Evolutionary conservation across 2,329 filamentous ascomycete genomes (phyloP), one percentile per base, ranked within the genome.

Genomic region (Calonectria ilicicola): DNA sequence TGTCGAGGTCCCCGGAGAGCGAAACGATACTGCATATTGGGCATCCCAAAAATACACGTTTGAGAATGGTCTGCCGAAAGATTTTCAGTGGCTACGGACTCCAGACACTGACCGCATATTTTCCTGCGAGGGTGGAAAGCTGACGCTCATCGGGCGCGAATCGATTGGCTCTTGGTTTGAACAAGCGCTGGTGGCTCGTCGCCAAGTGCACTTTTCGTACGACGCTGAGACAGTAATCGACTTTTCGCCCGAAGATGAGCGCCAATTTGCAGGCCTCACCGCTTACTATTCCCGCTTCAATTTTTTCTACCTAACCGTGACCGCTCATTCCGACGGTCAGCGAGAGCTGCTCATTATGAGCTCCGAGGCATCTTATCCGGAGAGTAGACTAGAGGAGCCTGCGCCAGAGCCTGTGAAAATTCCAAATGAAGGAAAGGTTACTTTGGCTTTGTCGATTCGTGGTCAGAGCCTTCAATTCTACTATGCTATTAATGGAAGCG

Each of bases 231-330:
- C 90, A 0, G 81, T 86, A 0, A 75, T 91, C 3, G 84, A 87
- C 70, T 91, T 91, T 76, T 81, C 83, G 0, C 91, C 91, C 0
- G 80, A 82, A 0, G 90, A 92, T 76, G 90, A 91, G 83, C 85
- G 90, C 14, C 87, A 91, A 75, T 92, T 91, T 72, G 90, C 91
- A 0, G 91, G 91, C 0, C 82, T 93, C 9, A 89, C 88, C 15
- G 89, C 89, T 0, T 92, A 92, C 81, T 92, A 92, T 82, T 90
- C 88, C 78, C 89, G 90, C 4, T 92, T 85, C 83, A 92, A 92
- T 81, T 92, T 92, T 81, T 92, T 91, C 83, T 92, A 92, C 75
- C 84, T 92, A 7, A 86, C 89, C 0, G 88, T 92, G 2, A 90
- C 90, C 3, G 90, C 90, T 0, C 82, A 90, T 76, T 83, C 87